Evolutionary conservation across 2,329 filamentous ascomycete genomes (phyloP).

Genomic region (Epichloe uncinata): DNA sequence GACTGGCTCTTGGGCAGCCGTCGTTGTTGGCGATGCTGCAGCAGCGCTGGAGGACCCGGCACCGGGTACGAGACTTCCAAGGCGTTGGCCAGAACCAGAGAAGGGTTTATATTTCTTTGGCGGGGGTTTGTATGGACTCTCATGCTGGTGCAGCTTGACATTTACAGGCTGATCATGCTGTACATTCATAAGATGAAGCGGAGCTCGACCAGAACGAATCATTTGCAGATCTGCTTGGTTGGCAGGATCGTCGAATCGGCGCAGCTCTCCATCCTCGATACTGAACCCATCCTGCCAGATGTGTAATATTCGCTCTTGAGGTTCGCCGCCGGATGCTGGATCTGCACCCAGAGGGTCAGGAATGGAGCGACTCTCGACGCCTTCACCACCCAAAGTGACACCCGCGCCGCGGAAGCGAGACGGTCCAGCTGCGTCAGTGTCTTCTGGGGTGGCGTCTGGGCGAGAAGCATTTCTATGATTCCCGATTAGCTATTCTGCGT

Average conservation of each 20-base stretch:
- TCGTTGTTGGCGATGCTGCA: constrained; percentile 22
- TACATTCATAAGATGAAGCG: constrained; percentile 66
- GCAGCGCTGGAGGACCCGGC: constrained; percentile 17
- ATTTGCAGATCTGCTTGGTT: constrained; percentile 60
- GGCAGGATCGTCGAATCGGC: constrained; percentile 64
- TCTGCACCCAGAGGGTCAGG: constrained; percentile 39
- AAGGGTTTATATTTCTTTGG: constrained; percentile 71
- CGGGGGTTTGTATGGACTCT: constrained; percentile 54
- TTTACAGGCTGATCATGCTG: constrained; percentile 62
- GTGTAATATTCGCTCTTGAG: constrained; percentile 57
- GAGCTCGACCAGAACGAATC: constrained; percentile 65
- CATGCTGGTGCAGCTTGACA: constrained; percentile 65
- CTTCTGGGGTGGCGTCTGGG: constrained; percentile 35
- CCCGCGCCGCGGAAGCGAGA: constrained; percentile 55
- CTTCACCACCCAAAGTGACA: constrained; percentile 67
- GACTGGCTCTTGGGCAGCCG: constrained; percentile 18
- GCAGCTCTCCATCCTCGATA: constrained; percentile 67
- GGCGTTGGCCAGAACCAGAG: constrained; percentile 53
- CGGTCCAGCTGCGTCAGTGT: constrained; percentile 32
- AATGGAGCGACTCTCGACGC: constrained; percentile 54
- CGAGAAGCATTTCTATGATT: constrained; percentile 44
- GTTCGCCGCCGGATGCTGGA: constrained; percentile 22
- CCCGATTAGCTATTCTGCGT: not conserved
- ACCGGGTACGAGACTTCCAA: constrained; percentile 66
- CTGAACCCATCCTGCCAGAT: constrained; percentile 79